phyloP scores from a whole-genome alignment of 805 yeast genomes.

The Saturnispora sekii region DNA sequence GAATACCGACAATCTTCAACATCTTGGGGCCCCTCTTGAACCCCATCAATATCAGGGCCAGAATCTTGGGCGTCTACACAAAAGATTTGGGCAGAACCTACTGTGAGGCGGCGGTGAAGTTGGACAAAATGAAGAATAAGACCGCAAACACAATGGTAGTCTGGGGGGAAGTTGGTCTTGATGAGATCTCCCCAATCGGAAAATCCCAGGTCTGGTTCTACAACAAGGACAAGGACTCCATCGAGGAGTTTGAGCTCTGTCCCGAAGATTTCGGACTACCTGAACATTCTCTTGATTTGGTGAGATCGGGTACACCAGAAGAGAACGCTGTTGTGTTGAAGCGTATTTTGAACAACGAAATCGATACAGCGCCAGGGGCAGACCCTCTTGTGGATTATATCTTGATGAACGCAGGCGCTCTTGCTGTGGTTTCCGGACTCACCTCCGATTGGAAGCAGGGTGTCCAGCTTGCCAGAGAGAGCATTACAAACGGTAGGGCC shows the following conservation, averaged over 20 bases:
- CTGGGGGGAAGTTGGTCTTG: conserved; percentile 86
- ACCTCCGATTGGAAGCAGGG: conserved; percentile 70
- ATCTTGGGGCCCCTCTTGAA: conserved; percentile 89
- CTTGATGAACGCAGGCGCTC: conserved; percentile 79
- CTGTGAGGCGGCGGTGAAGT: conserved; percentile 65
- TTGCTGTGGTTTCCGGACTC: conserved; percentile 68
- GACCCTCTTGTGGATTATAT: conserved; percentile 81
- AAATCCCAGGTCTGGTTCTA: conserved; percentile 67
- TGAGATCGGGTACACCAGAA: conserved; percentile 76
- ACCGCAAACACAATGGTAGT: conserved; percentile 66
- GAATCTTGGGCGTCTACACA: conserved; percentile 85
- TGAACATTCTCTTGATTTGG: conserved; percentile 58
- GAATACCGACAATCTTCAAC: conserved; percentile 90
- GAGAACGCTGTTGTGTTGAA: conserved; percentile 64
- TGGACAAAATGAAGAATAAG: conserved; percentile 42
- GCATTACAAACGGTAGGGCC: conserved; percentile 65
- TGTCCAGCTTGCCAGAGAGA: conserved; percentile 56
- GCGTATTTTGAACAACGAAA: conserved; percentile 34
- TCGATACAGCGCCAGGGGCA: conserved; percentile 32
- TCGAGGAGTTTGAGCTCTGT: conserved; percentile 33
- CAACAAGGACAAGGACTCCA: conserved; percentile 32
- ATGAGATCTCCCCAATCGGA: conserved; percentile 90
- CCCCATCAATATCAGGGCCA: conserved; percentile 72
- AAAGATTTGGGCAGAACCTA: conserved; percentile 71
- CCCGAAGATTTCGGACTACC: conserved; percentile 79